These are phyloP conservation scores for Corinectria fuckeliana DNA, from an alignment of 2,329 filamentous ascomycete genomes.

Conservation along the genomic window DNA sequence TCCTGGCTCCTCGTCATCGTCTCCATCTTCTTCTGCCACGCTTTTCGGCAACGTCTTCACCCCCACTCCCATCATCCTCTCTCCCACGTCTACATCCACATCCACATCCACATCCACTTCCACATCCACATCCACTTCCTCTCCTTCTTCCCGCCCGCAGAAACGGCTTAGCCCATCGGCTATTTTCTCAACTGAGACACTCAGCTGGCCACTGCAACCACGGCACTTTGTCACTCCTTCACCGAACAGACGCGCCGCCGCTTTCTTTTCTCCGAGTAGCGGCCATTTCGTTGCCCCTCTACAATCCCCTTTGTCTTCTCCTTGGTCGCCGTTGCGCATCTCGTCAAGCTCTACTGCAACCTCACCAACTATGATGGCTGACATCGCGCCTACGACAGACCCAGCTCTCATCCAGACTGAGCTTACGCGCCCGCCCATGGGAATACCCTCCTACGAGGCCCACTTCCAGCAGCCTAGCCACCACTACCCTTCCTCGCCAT, in stretches of 20 bases:
- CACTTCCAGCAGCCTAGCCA: slow-evolving; percentile 55
- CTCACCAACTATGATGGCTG: slow-evolving; percentile 41
- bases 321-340: slow-evolving; percentile 12
- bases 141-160: slow-evolving; percentile 12
- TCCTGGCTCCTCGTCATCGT: slow-evolving; percentile 34
- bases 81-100: slow-evolving; percentile 19
- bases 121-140: slow-evolving; percentile 37
- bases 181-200: slow-evolving; percentile 37
- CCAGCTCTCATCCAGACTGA: slow-evolving; percentile 64
- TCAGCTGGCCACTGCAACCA: slow-evolving; percentile 25
- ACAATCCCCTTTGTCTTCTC: slow-evolving; percentile 16
- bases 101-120: slow-evolving; percentile 11
- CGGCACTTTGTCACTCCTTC: slow-evolving; percentile 23
- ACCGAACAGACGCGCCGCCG: slow-evolving; percentile 28
- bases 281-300: slow-evolving; percentile 32
- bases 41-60: slow-evolving; percentile 23
- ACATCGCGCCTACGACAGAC: slow-evolving; percentile 51
- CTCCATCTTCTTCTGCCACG: slow-evolving; percentile 46
- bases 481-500: slow-evolving; percentile 67
- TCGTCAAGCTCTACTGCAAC: slow-evolving; percentile 9
- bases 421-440: slow-evolving; percentile 56
- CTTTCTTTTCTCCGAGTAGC: slow-evolving; percentile 31
- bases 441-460: slow-evolving; percentile 53
- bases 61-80: slow-evolving; percentile 19
- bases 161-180: slow-evolving; percentile 27